Conservation (phyloP, 257 asterid species). For the Phtheirospermum japonicum region DNA sequence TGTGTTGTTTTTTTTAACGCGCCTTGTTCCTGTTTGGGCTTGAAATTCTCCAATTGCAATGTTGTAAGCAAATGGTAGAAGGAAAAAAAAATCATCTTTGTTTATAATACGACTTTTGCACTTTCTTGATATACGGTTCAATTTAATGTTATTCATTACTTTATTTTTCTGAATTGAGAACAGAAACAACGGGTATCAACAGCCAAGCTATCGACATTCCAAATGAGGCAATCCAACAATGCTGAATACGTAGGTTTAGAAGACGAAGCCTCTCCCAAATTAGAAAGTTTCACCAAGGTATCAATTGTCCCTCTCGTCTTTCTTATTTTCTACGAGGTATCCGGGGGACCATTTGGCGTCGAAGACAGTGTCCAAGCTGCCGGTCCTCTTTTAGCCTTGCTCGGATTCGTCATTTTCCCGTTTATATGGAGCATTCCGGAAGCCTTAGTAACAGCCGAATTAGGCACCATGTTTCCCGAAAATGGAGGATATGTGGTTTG, state of each 20-base stretch:
- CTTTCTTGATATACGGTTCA: not conserved
- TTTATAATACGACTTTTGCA: not conserved
- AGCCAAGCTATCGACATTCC: not conserved
- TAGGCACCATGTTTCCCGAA: constrained; percentile 3
- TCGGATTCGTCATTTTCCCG: not conserved
- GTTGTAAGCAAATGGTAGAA: too few relatives aligned
- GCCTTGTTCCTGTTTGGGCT: too few relatives aligned
- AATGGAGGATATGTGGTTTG: constrained; percentile 3
- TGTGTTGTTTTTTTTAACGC: too few relatives aligned
- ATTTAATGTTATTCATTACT: not conserved
- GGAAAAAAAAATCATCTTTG: too few relatives aligned
- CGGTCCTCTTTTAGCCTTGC: not conserved
- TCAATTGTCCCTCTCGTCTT: not conserved
- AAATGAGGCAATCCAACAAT: not conserved
- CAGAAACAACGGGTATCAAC: not conserved
- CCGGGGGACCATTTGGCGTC: not conserved
- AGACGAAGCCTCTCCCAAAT: not conserved
- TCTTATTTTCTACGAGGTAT: not conserved
- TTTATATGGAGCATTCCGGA: not conserved
- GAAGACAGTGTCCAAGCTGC: constrained; percentile 1
- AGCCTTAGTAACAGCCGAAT: not conserved
- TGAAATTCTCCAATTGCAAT: too few relatives aligned
- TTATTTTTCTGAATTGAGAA: not conserved
- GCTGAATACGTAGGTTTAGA: not conserved
- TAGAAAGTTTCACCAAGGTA: not conserved